phyloP scores from a whole-genome alignment of 1,284 basidiomycete genomes.

The Volvariella surrecta region DNA sequence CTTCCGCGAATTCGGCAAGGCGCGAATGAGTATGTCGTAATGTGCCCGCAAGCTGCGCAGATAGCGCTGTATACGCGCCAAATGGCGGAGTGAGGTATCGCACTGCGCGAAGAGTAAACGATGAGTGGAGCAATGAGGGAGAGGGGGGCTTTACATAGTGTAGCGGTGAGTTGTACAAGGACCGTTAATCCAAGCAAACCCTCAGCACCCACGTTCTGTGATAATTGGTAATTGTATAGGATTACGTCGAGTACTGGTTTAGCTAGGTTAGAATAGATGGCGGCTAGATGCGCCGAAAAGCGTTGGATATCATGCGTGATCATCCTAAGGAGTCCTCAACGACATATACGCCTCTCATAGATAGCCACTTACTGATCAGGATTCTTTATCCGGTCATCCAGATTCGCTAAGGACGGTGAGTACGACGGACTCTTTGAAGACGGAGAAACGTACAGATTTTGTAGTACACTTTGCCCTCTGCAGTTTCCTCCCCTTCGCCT shows the following conservation, averaged over 20 bases:
- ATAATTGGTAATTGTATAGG: slow-evolving; percentile 94
- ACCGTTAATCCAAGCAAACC: slow-evolving; percentile 82
- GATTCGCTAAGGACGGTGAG: slow-evolving; percentile 47
- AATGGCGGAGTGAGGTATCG: slow-evolving; percentile 89
- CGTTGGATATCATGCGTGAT: slow-evolving; percentile 95
- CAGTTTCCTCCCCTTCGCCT: slow-evolving; percentile 56
- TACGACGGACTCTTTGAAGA: neutral
- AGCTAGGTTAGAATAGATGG: slow-evolving; percentile 90
- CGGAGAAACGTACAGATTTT: slow-evolving; percentile 60
- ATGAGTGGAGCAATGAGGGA: slow-evolving; percentile 1
- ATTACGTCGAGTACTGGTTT: slow-evolving; percentile 93
- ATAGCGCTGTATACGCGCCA: slow-evolving; percentile 80
- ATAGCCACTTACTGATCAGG: slow-evolving; percentile 70
- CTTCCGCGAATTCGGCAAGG: slow-evolving; percentile 90
- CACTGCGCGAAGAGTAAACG: slow-evolving; percentile 36
- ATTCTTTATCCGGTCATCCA: slow-evolving; percentile 95
- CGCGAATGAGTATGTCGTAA: slow-evolving; percentile 91
- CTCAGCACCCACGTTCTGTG: slow-evolving; percentile 91
- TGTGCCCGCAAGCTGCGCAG: slow-evolving; percentile 82
- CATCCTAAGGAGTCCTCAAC: slow-evolving; percentile 43
- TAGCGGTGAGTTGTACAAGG: slow-evolving; percentile 77
- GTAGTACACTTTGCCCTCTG: slow-evolving; percentile 79
- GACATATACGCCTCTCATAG: neutral
- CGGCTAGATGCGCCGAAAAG: slow-evolving; percentile 87
- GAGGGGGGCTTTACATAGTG: slow-evolving; percentile 50